Evolutionary conservation across 2,329 filamentous ascomycete genomes (phyloP), one percentile per base, ranked within the genome.

Genomic region (Diaporthe nobilis): DNA sequence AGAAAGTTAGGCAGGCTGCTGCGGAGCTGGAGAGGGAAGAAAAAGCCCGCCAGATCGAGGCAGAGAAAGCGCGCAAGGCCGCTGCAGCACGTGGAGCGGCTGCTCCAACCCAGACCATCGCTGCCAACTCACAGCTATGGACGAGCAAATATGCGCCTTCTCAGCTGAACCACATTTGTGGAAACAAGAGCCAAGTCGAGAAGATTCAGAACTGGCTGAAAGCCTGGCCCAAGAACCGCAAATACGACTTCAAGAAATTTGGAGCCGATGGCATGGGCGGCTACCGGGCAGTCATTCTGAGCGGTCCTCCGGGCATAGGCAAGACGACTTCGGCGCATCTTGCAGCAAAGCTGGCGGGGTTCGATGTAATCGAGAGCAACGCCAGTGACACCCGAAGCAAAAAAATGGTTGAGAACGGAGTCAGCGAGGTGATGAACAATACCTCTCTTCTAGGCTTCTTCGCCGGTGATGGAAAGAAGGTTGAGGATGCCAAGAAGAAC

Each of bases 291-390:
- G 93, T 98, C 78, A 98, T 98, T 82, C 93, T 99, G 73, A 96
- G 97, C 79, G 97, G 97, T 0, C 96, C 97, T 22, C 97, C 97
- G 42, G 97, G 97, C 25, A 98, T 99, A 79, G 97, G 97, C 79
- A 99, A 99, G 86, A 99, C 97, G 2, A 99, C 97, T 44, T 95
- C 97, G 68, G 97, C 97, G 34, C 97, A 99, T 86, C 88, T 99
- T 42, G 95, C 98, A 22, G 96, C 97, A 0, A 97, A 95, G 81
- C 86, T 98, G 28, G 96, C 98, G 82, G 96, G 96, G 2, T 98
- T 95, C 81, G 97, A 99, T 83, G 90, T 98, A 58, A 88, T 99
- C 17, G 97, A 99, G 86, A 97, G 92, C 81, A 99, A 99, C 82
- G 97, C 97, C 49, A 98, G 96, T 84, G 97, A 99, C 82, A 94